Evolutionary conservation across 2,329 filamentous ascomycete species (phyloP).

Genomic region (Xylaria polymorpha): DNA sequence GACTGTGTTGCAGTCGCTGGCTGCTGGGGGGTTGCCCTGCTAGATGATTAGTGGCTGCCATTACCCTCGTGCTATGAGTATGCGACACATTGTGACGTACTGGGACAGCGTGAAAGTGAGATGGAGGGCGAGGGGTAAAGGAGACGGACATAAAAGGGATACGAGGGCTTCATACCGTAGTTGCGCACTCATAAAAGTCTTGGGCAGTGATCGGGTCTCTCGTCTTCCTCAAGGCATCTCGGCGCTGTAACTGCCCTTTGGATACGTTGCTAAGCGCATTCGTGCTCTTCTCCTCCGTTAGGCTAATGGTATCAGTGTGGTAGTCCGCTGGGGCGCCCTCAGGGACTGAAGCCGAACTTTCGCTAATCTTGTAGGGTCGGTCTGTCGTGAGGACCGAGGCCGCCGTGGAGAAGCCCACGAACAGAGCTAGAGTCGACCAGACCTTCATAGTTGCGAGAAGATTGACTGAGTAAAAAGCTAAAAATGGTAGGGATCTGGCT

Average conservation of each 20-base stretch:
- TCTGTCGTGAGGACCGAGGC: conserved; percentile 38
- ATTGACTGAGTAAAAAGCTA: neutral
- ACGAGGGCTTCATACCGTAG: conserved; percentile 45
- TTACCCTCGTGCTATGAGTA: neutral
- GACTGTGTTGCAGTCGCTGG: conserved; percentile 51
- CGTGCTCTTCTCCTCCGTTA: conserved; percentile 38
- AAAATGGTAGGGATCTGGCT: conserved; percentile 5
- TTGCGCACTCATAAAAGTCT: conserved; percentile 53
- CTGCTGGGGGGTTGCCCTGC: conserved; percentile 48
- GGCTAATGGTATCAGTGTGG: conserved; percentile 39
- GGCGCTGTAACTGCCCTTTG: conserved; percentile 33
- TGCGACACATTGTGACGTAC: neutral
- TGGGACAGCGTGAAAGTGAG: neutral
- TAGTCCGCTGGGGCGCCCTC: conserved; percentile 39
- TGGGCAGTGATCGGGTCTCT: conserved; percentile 40
- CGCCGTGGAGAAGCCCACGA: conserved; percentile 43
- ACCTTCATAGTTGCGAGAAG: conserved; percentile 45
- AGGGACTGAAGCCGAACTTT: conserved; percentile 3
- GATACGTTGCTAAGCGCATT: neutral
- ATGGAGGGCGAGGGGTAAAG: neutral
- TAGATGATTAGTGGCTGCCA: conserved; percentile 9
- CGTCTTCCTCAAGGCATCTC: conserved; percentile 37
- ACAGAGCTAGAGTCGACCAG: conserved; percentile 41
- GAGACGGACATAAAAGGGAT: neutral
- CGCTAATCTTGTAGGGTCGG: conserved; percentile 35